Conservation (phyloP, 495 filamentous ascomycete species). For the Talaromyces stipitatus region DNA sequence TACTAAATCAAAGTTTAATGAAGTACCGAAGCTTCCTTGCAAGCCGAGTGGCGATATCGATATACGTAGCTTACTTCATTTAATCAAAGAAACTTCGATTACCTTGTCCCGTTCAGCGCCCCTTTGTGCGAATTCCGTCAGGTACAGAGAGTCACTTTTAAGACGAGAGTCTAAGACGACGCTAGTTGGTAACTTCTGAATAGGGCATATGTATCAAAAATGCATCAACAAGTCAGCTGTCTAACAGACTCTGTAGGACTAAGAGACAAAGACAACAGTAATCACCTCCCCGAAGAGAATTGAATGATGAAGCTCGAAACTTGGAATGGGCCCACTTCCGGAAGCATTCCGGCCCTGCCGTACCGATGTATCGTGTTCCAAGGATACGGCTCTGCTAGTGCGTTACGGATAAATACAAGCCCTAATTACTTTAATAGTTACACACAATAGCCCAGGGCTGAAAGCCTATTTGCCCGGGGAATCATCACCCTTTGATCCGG, state of each 20-base stretch:
- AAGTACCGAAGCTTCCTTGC: background rate
- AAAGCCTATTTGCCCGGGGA: conserved; percentile 2
- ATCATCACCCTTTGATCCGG: background rate
- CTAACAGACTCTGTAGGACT: no score
- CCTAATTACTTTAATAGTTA: background rate
- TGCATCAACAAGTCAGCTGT: no score
- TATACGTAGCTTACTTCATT: background rate
- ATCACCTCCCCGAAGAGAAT: no score
- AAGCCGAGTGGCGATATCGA: background rate
- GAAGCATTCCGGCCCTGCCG: background rate
- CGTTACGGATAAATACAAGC: background rate
- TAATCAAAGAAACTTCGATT: background rate
- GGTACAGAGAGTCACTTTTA: background rate
- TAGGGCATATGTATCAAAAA: no score
- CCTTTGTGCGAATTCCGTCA: background rate
- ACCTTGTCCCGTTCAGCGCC: no score
- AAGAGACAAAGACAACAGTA: no score
- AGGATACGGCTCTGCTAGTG: background rate
- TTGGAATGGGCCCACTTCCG: background rate
- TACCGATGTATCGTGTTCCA: background rate
- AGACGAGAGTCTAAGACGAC: background rate
- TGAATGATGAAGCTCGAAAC: no score
- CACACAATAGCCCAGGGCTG: background rate
- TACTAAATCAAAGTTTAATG: background rate
- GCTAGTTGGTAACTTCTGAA: no score